These are phyloP conservation scores for Striga hermonthica DNA, from an alignment of 305 asterid species.

Conservation along the genomic window DNA sequence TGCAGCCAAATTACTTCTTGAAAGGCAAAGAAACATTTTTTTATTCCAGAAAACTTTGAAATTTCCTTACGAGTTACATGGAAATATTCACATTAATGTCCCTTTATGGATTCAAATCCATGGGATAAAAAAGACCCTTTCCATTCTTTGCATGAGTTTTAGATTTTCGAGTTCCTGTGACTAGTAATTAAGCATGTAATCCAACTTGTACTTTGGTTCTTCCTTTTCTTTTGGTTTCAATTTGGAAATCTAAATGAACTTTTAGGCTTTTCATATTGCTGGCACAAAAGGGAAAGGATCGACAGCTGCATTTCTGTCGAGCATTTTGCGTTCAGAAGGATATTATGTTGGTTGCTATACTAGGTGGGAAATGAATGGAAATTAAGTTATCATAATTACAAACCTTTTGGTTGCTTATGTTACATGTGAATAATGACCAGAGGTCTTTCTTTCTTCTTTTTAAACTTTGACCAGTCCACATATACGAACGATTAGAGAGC, in stretches of 20 bases:
- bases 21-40: constrained; percentile 3
- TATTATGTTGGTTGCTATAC: constrained; percentile 92
- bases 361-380: constrained; percentile 42
- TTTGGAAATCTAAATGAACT: constrained; percentile 13
- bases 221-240: constrained; percentile 22
- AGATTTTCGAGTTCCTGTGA: background rate
- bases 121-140: constrained; percentile 1
- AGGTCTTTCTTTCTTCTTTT: constrained; percentile 33
- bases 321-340: constrained; percentile 81
- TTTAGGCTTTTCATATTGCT: constrained; percentile 80
- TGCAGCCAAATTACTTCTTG: background rate
- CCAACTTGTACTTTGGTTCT: too few relatives aligned
- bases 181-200: too few relatives aligned
- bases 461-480: constrained; percentile 65
- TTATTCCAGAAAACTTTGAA: background rate
- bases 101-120: background rate
- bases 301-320: constrained; percentile 83
- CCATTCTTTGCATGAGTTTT: constrained; percentile 1
- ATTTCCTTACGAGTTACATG: background rate
- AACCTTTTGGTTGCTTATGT: constrained; percentile 4
- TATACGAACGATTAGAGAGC: constrained; percentile 80
- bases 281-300: constrained; percentile 99
- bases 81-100: constrained; percentile 3
- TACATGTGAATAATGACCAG: constrained; percentile 24
- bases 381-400: background rate